Evolutionary conservation across 768 basidiomycete species (phyloP), one percentile per base, ranked within the genome.

Genomic region (Mycena chlorophos): DNA sequence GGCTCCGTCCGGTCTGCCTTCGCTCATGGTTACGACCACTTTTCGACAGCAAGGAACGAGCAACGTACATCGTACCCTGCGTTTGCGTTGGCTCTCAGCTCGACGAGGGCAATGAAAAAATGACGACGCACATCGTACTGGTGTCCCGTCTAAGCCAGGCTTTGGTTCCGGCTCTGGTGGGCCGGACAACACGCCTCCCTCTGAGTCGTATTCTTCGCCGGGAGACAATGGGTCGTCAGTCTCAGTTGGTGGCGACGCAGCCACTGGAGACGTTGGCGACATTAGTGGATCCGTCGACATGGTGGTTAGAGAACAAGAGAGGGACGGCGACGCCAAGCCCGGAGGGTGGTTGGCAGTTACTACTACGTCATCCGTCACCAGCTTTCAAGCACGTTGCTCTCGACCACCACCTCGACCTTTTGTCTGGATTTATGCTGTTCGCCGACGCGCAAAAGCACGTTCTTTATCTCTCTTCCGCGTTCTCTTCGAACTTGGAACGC

Each of bases 1-100:
- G 91, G 64, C 69, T 93, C 91, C 45, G 87, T 85, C 61, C 89
- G 85, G 72, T 93, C 83, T 55, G 91, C 91, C 90, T 93, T 47
- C 31, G 54, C 31, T 34, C 31, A 34, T 34, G 8, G 8, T 17
- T 17, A 17, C 8, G 31, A 8, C 31, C 31, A 34, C 8, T 8
- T 34, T 17, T 17, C 31, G 17, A 17, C 31, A 34, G 17, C 8
- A 17, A 34, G 17, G 31, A 20, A 58, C 12, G 55, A 58, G 59
- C 52, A 51, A 85, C 89, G 63, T 75, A 92, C 89, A 78, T 91
- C 89, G 75, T 88, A 92, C 90, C 89, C 89, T 91, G 57, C 34
- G 27, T 38, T 55, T 58, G 63, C n/a, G n/a, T n/a, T n/a, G n/a
- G n/a, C 31, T 8, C 10, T 34, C 31, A 34, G 31, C 31, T 8